A percentile compares a stretch with the other conserved stretches of the same genome.
Conservation (phyloP, 2,329 filamentous ascomycete species). For the Ophiostoma sp. region DNA sequence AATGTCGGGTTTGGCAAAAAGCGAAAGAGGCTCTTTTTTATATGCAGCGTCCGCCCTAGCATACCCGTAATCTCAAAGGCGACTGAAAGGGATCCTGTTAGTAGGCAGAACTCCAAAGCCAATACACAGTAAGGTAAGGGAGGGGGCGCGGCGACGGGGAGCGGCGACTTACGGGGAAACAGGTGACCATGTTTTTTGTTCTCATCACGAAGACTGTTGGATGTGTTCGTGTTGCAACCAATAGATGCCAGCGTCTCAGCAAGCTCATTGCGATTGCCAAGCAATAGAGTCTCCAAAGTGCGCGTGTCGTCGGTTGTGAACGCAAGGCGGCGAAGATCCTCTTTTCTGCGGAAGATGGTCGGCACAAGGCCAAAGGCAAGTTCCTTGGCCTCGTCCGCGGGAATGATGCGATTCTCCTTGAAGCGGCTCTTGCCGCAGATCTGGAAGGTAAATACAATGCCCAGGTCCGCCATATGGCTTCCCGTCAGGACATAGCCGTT, state of each 20-base stretch:
- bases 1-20: constrained; percentile 59
- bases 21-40: constrained; percentile 51
- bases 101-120: too few species aligned
- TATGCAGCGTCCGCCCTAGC: constrained; percentile 53
- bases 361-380: constrained; percentile 57
- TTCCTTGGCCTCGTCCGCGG: constrained; percentile 54
- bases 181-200: constrained; percentile 48
- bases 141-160: too few species aligned
- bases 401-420: constrained; percentile 52
- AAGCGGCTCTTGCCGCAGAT: constrained; percentile 52
- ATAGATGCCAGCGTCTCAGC: constrained; percentile 54
- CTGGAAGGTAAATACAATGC: constrained; percentile 56
- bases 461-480: constrained; percentile 49
- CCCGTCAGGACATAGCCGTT: constrained; percentile 56
- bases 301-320: constrained; percentile 44
- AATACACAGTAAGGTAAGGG: neutral
- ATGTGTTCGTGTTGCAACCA: constrained; percentile 55
- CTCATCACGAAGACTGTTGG: constrained; percentile 45
- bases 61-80: constrained; percentile 61
- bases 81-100: constrained; percentile 40
- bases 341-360: constrained; percentile 50
- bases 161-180: constrained; percentile 47
- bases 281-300: constrained; percentile 47
- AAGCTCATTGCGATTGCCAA: constrained; percentile 53
- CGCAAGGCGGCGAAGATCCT: constrained; percentile 43